Evolutionary conservation across 768 basidiomycete genomes (phyloP), one percentile per base, ranked within the genome.

Genomic region (Lactarius indigo): DNA sequence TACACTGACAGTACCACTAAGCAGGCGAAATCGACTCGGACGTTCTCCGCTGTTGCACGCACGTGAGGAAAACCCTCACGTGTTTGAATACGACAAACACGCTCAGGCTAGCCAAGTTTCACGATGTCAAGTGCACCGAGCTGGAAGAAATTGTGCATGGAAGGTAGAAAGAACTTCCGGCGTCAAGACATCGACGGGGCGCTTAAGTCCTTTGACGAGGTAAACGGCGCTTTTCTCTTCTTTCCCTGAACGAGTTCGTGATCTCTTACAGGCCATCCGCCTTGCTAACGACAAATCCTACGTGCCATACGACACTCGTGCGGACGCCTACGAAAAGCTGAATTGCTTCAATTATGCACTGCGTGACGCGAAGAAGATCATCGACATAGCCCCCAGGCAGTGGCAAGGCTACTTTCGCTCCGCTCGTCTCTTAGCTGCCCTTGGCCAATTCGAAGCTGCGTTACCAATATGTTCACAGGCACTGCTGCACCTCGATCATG

Each of bases 321-420:
- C 92, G 1, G 87, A 88, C 0, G 83, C 85, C 6, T 82, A 87
- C 70, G 85, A 89, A 72, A 87, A 83, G 69, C 81, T 91, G 3
- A 84, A 81, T 9, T 81, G 82, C 52, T 70, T 76, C 42, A 90
- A 87, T 68, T 84, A 87, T 18, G 91, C 91, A 0, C 79, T 95
- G 5, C 78, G 77, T 15, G 92, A 95, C 72, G 85, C 88, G 10
- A 88, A 84, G 74, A 77, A 75, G 52, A 87, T 85, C 18, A 90
- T 94, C 57, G 82, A 87, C 65, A 78, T 89, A 5, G 85, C 86
- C 2, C 90, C 90, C 1, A 76, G 84, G 12, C 82, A 82, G 52
- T 90, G 88, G 87, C 90, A 92, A 74, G 91, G 91, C 23, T 93
- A 93, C 72, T 80, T 80, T 33, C 88, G 91, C 50, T 85, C 90